Percentiles rank a stretch among this genome's conserved stretches.
phyloP scores from a whole-genome alignment of 2,329 filamentous ascomycete species.

The Teratosphaeriaceae sp. region DNA sequence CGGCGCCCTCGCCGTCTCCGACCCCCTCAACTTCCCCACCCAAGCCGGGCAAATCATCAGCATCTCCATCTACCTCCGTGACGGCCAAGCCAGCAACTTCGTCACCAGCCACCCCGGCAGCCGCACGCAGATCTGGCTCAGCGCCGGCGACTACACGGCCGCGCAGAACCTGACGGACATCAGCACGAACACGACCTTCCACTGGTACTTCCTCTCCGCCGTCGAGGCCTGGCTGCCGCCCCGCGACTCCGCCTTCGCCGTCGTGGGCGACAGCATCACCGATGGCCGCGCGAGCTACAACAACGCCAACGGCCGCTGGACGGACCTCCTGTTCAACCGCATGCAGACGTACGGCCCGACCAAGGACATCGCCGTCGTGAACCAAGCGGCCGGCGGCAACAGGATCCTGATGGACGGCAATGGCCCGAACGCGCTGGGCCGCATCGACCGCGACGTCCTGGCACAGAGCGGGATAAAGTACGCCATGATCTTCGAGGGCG shows the following conservation, averaged over 20 bases:
- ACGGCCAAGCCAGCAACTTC: conserved; percentile 49
- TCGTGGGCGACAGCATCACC: conserved; percentile 60
- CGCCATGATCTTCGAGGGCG: conserved; percentile 60
- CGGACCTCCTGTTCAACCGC: conserved; percentile 48
- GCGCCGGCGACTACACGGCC: conserved; percentile 50
- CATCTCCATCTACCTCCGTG: conserved; percentile 51
- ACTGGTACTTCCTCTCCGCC: conserved; percentile 55
- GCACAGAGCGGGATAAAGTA: conserved; percentile 52
- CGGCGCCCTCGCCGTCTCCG: conserved; percentile 54
- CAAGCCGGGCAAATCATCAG: conserved; percentile 47
- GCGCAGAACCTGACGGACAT: conserved; percentile 40
- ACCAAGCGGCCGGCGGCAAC: conserved; percentile 66
- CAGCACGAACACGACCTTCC: conserved; percentile 29
- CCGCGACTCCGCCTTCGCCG: conserved; percentile 40
- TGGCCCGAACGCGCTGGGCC: conserved; percentile 54
- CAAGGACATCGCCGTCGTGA: conserved; percentile 50
- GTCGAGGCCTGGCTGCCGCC: conserved; percentile 49
- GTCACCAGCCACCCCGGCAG: conserved; percentile 62
- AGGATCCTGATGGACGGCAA: conserved; percentile 55
- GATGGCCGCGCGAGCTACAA: conserved; percentile 56
- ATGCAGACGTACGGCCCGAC: conserved; percentile 38
- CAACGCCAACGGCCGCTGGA: conserved; percentile 56
- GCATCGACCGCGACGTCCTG: conserved; percentile 60
- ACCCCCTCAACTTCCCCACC: conserved; percentile 52
- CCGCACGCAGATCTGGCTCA: conserved; percentile 55